Base-by-base conservation (phyloP, 805 yeast species). In the Lipomyces sp. region DNA sequence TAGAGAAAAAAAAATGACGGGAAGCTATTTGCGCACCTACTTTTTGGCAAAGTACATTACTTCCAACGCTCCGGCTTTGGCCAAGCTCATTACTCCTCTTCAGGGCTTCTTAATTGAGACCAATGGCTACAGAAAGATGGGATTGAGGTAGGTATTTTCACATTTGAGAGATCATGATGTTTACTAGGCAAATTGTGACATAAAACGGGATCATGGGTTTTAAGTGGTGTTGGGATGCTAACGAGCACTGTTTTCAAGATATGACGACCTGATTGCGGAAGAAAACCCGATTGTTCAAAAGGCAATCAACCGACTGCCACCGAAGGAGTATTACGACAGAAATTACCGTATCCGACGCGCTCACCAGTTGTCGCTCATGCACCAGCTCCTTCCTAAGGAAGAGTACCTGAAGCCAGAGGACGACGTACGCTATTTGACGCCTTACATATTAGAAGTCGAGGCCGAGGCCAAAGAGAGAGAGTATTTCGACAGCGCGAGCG, bases 121-220 rank as follows among this genome's bases (percentile, higher is more conserved):
- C 72, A 84, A 97, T 64, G 98, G 98, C 67, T 95, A 95, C 90
- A 90, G 98, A 84, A 86, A 92, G 80, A 80, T 95, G 82, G 99
- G 99, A 63, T 85, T 95, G 75, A 91, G 76, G 77, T 70, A 59
- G 29, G 75, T 59, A 37, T 13, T 37, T 24, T 24, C 24, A 24
- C 24, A 24, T 24, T 24, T 24, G 24, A 24, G 24, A 24, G 24
- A 24, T 24, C 24, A 24, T 24, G n/a, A 24, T 24, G 24, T 24
- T 24, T 24, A 24, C 24, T 24, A 24, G 24, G 24, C 39, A 35
- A 7, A 35, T 35, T 53, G 29, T 24, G 18, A 42, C 18, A 45
- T 13, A 15, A 13, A 4, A 4, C 48, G 11, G 18, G 48, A 42
- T 15, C 48, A 15, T 10, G 15, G 1, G 0, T 4, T 4, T 3